Percentiles rank a stretch among this genome's conserved stretches.
phyloP scores from a whole-genome alignment of 306 rosid genomes.

The Trifolium pratense region DNA sequence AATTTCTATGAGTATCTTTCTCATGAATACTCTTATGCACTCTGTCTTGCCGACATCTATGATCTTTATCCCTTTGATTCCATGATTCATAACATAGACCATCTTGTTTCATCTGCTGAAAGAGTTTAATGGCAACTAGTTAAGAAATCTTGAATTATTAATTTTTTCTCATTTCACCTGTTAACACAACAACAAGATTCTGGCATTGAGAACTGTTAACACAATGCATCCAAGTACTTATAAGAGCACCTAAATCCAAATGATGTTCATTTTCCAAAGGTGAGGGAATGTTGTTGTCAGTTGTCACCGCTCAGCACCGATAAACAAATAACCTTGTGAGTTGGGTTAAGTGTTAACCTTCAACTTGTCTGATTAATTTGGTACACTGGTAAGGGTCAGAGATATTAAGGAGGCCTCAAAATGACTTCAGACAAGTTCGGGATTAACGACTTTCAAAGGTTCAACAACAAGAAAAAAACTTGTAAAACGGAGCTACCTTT shows the following conservation, averaged over 20 bases:
- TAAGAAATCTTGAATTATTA: too few species aligned
- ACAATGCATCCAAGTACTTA: too few species aligned
- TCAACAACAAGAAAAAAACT: conserved; percentile 12
- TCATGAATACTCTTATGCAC: too few species aligned
- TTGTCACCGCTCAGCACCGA: neutral
- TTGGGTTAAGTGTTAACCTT: neutral
- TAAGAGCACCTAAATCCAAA: conserved; percentile 6
- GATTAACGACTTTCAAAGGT: neutral
- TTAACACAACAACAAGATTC: too few species aligned
- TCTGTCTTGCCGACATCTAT: too few species aligned
- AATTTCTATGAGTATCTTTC: too few species aligned
- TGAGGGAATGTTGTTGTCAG: neutral
- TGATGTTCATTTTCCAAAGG: neutral
- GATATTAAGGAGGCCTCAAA: neutral
- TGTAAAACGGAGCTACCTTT: conserved; percentile 5
- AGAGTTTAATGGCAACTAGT: too few species aligned
- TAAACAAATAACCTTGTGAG: conserved; percentile 25
- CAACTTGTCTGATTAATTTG: conserved; percentile 8
- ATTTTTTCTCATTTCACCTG: too few species aligned
- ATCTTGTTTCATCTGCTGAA: too few species aligned
- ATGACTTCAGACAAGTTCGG: neutral
- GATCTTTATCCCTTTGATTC: too few species aligned
- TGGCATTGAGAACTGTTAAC: too few species aligned
- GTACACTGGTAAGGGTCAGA: neutral
- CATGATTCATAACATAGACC: too few species aligned